These are phyloP conservation scores for Fusarium virguliforme DNA, from an alignment of 2,329 filamentous ascomycete genomes.

Conservation along the genomic window DNA sequence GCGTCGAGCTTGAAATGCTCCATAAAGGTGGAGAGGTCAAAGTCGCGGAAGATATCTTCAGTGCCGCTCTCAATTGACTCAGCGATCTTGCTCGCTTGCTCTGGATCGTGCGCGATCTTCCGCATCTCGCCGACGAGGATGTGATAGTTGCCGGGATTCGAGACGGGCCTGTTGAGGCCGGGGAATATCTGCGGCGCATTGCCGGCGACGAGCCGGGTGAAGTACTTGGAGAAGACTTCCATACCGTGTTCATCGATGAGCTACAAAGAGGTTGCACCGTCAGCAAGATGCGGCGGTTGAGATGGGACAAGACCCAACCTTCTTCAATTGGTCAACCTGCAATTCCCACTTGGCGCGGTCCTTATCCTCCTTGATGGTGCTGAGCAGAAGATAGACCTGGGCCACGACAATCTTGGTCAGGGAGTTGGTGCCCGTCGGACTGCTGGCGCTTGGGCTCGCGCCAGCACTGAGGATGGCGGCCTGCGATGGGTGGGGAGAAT, in stretches of 20 bases:
- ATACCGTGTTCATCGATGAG: conserved; percentile 98
- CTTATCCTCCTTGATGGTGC: conserved; percentile 95
- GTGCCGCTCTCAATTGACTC: conserved; percentile 93
- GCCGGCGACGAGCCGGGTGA: conserved; percentile 90
- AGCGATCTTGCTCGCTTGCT: conserved; percentile 91
- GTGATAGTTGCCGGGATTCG: conserved; percentile 86
- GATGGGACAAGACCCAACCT: conserved; percentile 69
- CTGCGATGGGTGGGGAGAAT: conserved; percentile 73
- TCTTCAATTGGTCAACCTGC: conserved; percentile 91
- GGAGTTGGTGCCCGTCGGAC: conserved; percentile 75
- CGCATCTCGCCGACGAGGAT: conserved; percentile 87
- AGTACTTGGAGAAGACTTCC: conserved; percentile 98
- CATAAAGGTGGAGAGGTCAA: conserved; percentile 95
- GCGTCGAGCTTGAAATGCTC: conserved; percentile 96
- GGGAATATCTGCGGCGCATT: conserved; percentile 95
- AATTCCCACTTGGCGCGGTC: conserved; percentile 91
- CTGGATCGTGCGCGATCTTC: conserved; percentile 84
- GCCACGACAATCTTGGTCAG: conserved; percentile 95
- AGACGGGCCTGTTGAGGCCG: conserved; percentile 78
- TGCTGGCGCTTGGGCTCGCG: conserved; percentile 74
- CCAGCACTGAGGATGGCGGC: conserved; percentile 71
- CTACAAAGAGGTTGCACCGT: conserved; percentile 62
- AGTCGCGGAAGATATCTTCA: conserved; percentile 94
- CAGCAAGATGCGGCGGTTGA: conserved; percentile 28
- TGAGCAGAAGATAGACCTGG: conserved; percentile 94